Percentiles rank a stretch among this genome's conserved stretches.
Evolutionary conservation across 495 filamentous ascomycete genomes (phyloP).

Genomic region (Amniculicola lignicola): DNA sequence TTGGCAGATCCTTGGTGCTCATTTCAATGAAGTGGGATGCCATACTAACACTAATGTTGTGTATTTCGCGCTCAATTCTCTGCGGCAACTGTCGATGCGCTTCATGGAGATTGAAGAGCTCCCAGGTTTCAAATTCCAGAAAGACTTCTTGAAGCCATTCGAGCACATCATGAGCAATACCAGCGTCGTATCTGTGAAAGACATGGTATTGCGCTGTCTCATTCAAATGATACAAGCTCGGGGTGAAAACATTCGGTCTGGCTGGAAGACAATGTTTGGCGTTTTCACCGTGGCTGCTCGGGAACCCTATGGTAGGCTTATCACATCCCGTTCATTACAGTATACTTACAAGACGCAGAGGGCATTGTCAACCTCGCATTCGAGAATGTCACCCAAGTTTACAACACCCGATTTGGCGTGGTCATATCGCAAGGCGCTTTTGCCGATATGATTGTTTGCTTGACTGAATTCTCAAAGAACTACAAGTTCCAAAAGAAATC

Average conservation of each 20-base stretch:
- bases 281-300: conserved; percentile 94
- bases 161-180: conserved; percentile 96
- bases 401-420: conserved; percentile 92
- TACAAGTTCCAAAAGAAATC: conserved; percentile 97
- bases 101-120: conserved; percentile 99
- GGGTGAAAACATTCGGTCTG: conserved; percentile 92
- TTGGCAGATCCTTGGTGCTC: conserved; percentile 91
- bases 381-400: conserved; percentile 96
- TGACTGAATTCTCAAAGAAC: conserved; percentile 99
- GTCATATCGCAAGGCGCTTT: conserved; percentile 97
- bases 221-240: conserved; percentile 98
- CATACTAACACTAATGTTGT: conserved; percentile 93
- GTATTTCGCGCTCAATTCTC: conserved; percentile 92
- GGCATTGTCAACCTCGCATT: conserved; percentile 94
- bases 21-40: conserved; percentile 97
- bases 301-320: conserved; percentile 70
- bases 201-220: conserved; percentile 95
- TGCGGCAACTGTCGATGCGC: conserved; percentile 93
- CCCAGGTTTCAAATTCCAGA: conserved; percentile 98
- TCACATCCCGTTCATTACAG: not conserved
- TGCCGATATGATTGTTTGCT: conserved; percentile 89
- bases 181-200: conserved; percentile 84
- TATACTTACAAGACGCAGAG: conserved; percentile 54
- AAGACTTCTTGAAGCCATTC: conserved; percentile 97
- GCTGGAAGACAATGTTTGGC: conserved; percentile 99